Base-by-base conservation (phyloP, 1,139 yeast species). In the Blastobotrys niveus region DNA sequence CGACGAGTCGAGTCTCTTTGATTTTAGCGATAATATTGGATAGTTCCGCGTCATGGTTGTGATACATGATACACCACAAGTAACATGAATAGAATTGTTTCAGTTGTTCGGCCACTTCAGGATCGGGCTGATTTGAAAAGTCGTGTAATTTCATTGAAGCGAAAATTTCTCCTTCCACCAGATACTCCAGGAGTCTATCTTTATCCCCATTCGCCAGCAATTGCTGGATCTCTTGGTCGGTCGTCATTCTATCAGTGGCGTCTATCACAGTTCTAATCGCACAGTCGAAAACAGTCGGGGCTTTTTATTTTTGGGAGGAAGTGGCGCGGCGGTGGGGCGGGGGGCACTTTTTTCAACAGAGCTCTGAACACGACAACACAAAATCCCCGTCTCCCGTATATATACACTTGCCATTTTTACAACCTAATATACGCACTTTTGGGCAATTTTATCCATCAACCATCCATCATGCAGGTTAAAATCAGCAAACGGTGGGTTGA, bases 401-500 rank as follows among this genome's bases (percentile, higher is more conserved):
- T 5, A 29, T n/a, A 29, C 15, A 14, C 5, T 18, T 18, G 15
- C n/a, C 32, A 29, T 29, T 29, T 29, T 29, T 29, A 7, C 15
- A 8, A 7, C 15, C n/a, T 29, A 14, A 14, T 29, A 9, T 9
- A 14, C n/a, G 32, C 8, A 5, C 15, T 29, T 15, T 29, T 15
- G 5, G n/a, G 32, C 15, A 14, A 18, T 29, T 18, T 29, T 14
- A n/a, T 29, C 8, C 18, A 7, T 29, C 15, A 18, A 29, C n/a
- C 5, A 18, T 8, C 9, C 17, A 39, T 2, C 5, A 41, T 41
- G 44, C 26, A 41, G 39, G 26, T 41, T 9, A n/a, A 18, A 32
- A 37, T 41, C 34, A 40, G 36, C 39, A 32, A 30, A 31, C 37
- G 27, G 24, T 24, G 40, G 38, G 52, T 55, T 34, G 56, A 48